Percentiles rank a stretch among this genome's conserved stretches.
Conservation (phyloP, 208 protist genomes). For the Leptomonas pyrrhocoris region DNA sequence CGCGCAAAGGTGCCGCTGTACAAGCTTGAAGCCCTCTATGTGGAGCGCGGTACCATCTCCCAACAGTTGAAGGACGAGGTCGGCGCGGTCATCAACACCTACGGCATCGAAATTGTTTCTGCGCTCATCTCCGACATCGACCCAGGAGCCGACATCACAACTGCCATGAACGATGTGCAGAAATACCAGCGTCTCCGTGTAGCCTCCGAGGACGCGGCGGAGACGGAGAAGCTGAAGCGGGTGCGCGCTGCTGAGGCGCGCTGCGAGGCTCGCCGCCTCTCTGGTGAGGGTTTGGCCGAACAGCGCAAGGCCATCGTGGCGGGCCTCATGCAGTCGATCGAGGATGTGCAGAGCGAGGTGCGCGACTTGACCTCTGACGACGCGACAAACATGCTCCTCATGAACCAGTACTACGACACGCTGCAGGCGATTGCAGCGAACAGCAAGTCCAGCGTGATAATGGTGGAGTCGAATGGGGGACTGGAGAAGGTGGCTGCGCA, state of each 20-base stretch:
- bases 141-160: conserved; percentile 53
- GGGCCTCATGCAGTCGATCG: conserved; percentile 60
- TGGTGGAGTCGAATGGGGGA: conserved; percentile 59
- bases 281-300: conserved; percentile 62
- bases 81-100: conserved; percentile 53
- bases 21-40: conserved; percentile 82
- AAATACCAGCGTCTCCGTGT: conserved; percentile 69
- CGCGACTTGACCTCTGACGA: conserved; percentile 48
- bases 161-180: conserved; percentile 84
- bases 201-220: conserved; percentile 74
- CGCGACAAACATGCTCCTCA: conserved; percentile 71
- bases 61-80: conserved; percentile 75
- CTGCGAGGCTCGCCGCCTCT: conserved; percentile 65
- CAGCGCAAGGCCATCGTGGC: conserved; percentile 75
- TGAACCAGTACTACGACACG: conserved; percentile 89
- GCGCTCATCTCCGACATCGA: conserved; percentile 82
- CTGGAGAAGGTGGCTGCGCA: conserved; percentile 61
- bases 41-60: conserved; percentile 75
- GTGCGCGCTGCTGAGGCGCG: conserved; percentile 78
- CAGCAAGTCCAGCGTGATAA: conserved; percentile 49
- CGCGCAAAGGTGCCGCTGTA: conserved; percentile 72
- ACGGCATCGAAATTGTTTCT: conserved; percentile 76
- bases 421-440: conserved; percentile 52
- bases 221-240: conserved; percentile 70
- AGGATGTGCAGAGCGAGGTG: conserved; percentile 49